Evolutionary conservation across 768 basidiomycete species (phyloP), one percentile per base, ranked within the genome.

Genomic region (Suillus weaverae): DNA sequence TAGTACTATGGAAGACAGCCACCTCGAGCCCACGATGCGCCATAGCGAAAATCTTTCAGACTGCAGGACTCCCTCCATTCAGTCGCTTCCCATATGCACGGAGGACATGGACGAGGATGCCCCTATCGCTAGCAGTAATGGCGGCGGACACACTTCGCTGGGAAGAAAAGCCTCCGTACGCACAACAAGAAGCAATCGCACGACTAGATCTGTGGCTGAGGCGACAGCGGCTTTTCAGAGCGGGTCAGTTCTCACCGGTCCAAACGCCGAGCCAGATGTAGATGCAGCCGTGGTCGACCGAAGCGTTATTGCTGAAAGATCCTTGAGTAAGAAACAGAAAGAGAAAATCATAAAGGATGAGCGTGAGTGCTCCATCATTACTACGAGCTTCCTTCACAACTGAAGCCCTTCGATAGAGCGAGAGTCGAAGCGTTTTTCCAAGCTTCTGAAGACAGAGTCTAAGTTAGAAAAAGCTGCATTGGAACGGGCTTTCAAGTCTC

Each of bases 401-500:
- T 22, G 35, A 62, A 22, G n/a, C 10, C 5, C 22, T 30, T 39
- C 3, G 36, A 2, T 67, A 91, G 89, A 75, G 60, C 85, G 83
- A 68, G 85, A 90, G 55, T 83, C 83, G 8, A 86, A 84, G 69
- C 81, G 78, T 44, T 77, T 93, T 41, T 84, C 87, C 8, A 92
- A 86, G 71, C 83, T 94, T 41, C 85, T 94, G 70, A 87, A 84
- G 74, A 75, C 80, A 1, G 92, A 92, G 74, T 89, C 83, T 1
- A 87, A 86, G 70, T 80, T 84, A 1, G 91, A 93, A 75, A 86
- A 86, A 72, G 79, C 83, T 65, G 83, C 89, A 0, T 75, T 95
- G 26, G 75, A 78, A 26, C 78, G 84, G 5, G 86, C 88, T 4
- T 81, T 93, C 68, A 82, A 81, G 62, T 89, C 90, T 66, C 85